Evolutionary conservation across 2,329 filamentous ascomycete species (phyloP).

Genomic region (Penicillium sp.): DNA sequence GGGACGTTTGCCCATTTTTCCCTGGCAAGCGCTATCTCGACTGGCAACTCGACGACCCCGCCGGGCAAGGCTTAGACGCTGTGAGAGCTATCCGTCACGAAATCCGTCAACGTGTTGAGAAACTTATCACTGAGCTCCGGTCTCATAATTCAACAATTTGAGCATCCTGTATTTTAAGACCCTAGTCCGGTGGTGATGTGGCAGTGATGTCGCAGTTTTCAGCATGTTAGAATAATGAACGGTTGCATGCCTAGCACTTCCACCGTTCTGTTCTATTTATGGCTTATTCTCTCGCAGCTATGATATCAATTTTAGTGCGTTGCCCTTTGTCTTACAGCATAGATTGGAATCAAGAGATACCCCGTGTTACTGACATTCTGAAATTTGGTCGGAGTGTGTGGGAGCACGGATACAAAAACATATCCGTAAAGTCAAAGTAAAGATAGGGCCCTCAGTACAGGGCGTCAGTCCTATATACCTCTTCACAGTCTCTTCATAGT

Average conservation of each 20-base stretch:
- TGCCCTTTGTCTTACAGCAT: not conserved
- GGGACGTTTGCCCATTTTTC: conserved; percentile 27
- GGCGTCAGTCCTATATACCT: no score
- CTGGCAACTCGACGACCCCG: conserved; percentile 27
- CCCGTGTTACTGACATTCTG: no score
- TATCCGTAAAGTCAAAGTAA: no score
- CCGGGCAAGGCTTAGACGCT: conserved; percentile 23
- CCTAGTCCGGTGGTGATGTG: not conserved
- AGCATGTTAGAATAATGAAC: not conserved
- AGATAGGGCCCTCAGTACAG: no score
- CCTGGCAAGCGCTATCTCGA: conserved; percentile 28
- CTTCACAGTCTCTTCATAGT: no score
- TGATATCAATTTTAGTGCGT: not conserved
- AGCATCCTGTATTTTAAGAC: conserved; percentile 1
- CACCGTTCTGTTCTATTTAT: not conserved
- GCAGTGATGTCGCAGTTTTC: not conserved
- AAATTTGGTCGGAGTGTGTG: no score
- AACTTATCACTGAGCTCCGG: conserved; percentile 14
- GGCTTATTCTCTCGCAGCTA: not conserved
- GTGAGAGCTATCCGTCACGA: conserved; percentile 23
- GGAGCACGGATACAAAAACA: no score
- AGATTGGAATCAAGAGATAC: no score
- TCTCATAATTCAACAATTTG: not conserved
- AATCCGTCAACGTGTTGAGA: conserved; percentile 21
- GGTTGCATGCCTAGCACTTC: not conserved